A percentile compares a stretch with the other conserved stretches of the same genome.
Evolutionary conservation across 1,284 basidiomycete genomes (phyloP).

Genomic region (Xerocomus amazonicus): DNA sequence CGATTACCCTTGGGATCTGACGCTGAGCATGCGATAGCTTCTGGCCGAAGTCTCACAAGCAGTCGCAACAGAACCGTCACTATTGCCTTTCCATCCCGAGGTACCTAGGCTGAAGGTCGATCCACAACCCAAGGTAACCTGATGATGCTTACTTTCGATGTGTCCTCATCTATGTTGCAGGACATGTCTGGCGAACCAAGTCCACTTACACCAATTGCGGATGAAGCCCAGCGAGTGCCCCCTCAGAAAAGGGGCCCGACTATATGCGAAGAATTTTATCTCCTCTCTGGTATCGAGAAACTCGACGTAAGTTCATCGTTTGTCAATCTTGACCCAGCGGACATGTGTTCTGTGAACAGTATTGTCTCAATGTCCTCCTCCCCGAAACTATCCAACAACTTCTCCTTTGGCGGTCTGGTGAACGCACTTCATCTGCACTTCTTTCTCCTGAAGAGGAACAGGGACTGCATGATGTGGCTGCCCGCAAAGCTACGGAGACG

Average conservation of each 20-base stretch:
- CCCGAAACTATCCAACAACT: slow-evolving; percentile 68
- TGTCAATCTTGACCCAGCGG: not conserved
- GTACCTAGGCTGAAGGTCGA: slow-evolving; percentile 18
- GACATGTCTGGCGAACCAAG: slow-evolving; percentile 19
- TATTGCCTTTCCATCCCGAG: slow-evolving; percentile 27
- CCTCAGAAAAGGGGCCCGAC: slow-evolving; percentile 22
- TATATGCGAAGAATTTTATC: slow-evolving; percentile 49
- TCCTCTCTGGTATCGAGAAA: slow-evolving; percentile 51
- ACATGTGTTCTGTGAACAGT: slow-evolving; percentile 39
- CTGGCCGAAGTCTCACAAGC: slow-evolving; percentile 31
- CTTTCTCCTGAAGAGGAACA: slow-evolving; percentile 53
- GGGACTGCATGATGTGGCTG: slow-evolving; percentile 47
- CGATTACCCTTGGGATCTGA: slow-evolving; percentile 15
- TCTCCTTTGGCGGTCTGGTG: slow-evolving; percentile 61
- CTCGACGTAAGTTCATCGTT: slow-evolving; percentile 44
- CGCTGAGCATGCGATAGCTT: slow-evolving; percentile 23
- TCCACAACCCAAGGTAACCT: slow-evolving; percentile 12
- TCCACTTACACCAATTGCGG: slow-evolving; percentile 22
- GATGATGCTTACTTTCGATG: not conserved
- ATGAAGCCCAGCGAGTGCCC: slow-evolving; percentile 5
- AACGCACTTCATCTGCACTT: slow-evolving; percentile 46
- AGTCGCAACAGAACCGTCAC: slow-evolving; percentile 30
- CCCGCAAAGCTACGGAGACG: slow-evolving; percentile 45
- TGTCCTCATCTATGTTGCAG: slow-evolving; percentile 11
- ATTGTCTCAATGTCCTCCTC: slow-evolving; percentile 65